Percentiles rank a stretch among this genome's conserved stretches.
Evolutionary conservation across 2,329 filamentous ascomycete genomes (phyloP).

Genomic region (Pseudocercospora macadamiae): DNA sequence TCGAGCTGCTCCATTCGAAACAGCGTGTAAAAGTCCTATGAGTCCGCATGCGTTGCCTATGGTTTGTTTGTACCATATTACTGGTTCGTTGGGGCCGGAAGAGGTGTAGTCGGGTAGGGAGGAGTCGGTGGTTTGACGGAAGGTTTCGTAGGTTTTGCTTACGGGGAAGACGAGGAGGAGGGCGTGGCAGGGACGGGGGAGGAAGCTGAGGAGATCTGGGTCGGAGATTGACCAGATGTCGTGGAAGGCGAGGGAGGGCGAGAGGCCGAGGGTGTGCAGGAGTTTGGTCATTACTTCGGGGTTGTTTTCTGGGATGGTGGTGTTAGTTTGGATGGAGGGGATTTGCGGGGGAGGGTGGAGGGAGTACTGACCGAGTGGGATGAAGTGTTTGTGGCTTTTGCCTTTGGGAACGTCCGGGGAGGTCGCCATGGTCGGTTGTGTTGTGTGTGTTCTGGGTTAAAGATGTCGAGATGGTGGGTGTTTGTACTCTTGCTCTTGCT

Average conservation of each 20-base stretch:
- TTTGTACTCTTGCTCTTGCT: too few species aligned
- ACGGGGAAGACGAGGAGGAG: slow-evolving; percentile 92
- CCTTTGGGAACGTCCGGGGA: not conserved
- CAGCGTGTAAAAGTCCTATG: slow-evolving; percentile 83
- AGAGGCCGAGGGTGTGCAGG: slow-evolving; percentile 80
- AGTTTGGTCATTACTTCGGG: slow-evolving; percentile 85
- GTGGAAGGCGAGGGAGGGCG: slow-evolving; percentile 75
- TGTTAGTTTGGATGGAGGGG: not conserved
- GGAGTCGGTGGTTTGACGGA: slow-evolving; percentile 74
- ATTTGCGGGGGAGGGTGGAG: not conserved
- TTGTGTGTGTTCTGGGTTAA: not conserved
- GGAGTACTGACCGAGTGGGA: slow-evolving; percentile 39
- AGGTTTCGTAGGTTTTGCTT: slow-evolving; percentile 74
- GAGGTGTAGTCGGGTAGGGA: slow-evolving; percentile 66
- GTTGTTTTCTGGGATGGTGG: slow-evolving; percentile 63
- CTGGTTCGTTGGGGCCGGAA: slow-evolving; percentile 69
- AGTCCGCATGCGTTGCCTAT: slow-evolving; percentile 92
- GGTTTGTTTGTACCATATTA: slow-evolving; percentile 93
- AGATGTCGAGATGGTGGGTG: not conserved
- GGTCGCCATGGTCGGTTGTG: not conserved
- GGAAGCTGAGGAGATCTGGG: slow-evolving; percentile 78
- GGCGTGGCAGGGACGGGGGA: slow-evolving; percentile 85
- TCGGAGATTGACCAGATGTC: slow-evolving; percentile 93
- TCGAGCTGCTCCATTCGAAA: slow-evolving; percentile 73
- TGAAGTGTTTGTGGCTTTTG: slow-evolving; percentile 13